phyloP scores from a whole-genome alignment of 495 filamentous ascomycete species.

The Oidiodendron maius region DNA sequence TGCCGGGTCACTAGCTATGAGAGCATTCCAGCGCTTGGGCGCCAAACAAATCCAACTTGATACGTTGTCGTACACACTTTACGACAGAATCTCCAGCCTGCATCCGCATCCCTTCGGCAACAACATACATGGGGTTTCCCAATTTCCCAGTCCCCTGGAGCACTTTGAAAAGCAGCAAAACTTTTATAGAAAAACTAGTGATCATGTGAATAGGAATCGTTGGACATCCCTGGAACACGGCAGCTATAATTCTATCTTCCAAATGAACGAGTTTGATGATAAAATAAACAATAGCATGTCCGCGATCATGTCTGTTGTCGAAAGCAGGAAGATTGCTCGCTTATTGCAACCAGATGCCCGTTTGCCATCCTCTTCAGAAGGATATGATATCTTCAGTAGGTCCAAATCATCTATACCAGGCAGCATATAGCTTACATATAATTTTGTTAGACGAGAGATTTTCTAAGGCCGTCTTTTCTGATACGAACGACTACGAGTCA shows the following conservation, averaged over 20 bases:
- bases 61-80: conserved; percentile 37
- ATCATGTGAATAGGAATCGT: conserved; percentile 31
- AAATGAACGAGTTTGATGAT: conserved; percentile 30
- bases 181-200: conserved; percentile 28
- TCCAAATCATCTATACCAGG: not conserved
- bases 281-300: conserved; percentile 35
- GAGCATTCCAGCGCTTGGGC: conserved; percentile 35
- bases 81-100: conserved; percentile 45
- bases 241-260: conserved; percentile 39
- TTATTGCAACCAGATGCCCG: conserved; percentile 27
- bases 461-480: conserved; percentile 24
- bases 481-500: conserved; percentile 37
- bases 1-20: conserved; percentile 33
- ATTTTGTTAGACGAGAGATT: conserved; percentile 22
- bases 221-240: conserved; percentile 37
- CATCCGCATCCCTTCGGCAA: conserved; percentile 36
- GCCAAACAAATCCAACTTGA: conserved; percentile 46
- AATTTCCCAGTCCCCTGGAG: conserved; percentile 1
- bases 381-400: conserved; percentile 27
- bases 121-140: conserved; percentile 10
- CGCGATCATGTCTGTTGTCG: conserved; percentile 36
- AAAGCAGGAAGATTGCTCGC: conserved; percentile 33
- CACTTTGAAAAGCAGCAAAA: conserved; percentile 25
- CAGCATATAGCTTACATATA: conserved; percentile 6
- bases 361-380: conserved; percentile 7